Percentiles rank a stretch among this genome's conserved stretches.
These are phyloP conservation scores for Peronospora destructor DNA, from an alignment of 352 stramenopile genomes.

Conservation along the genomic window DNA sequence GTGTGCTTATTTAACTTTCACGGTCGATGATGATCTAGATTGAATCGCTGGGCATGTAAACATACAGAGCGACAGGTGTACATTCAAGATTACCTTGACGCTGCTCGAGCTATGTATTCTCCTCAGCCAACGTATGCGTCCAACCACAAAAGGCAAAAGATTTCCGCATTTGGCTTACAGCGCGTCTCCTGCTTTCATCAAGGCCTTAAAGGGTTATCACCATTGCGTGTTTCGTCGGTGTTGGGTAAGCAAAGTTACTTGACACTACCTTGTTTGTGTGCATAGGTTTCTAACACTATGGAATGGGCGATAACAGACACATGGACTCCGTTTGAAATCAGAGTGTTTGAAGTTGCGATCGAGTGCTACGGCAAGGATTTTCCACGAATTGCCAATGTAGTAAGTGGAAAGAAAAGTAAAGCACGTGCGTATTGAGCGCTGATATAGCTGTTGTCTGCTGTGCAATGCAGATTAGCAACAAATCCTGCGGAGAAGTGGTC, in stretches of 20 bases:
- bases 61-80: slow-evolving; percentile 54
- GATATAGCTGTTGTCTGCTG: slow-evolving; percentile 2
- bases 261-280: background rate
- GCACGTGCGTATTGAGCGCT: slow-evolving; percentile 1
- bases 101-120: slow-evolving; percentile 46
- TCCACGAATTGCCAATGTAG: slow-evolving; percentile 54
- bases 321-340: slow-evolving; percentile 76
- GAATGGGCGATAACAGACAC: slow-evolving; percentile 31
- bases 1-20: slow-evolving; percentile 8
- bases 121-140: slow-evolving; percentile 28
- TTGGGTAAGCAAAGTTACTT: slow-evolving; percentile 27
- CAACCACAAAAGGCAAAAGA: slow-evolving; percentile 47
- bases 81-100: slow-evolving; percentile 61
- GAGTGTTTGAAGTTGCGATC: slow-evolving; percentile 79
- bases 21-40: background rate
- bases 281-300: background rate
- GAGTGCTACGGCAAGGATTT: slow-evolving; percentile 85
- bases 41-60: background rate
- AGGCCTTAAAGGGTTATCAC: slow-evolving; percentile 41
- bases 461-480: slow-evolving; percentile 45
- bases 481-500: slow-evolving; percentile 66
- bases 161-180: slow-evolving; percentile 50
- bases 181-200: slow-evolving; percentile 40
- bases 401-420: slow-evolving; percentile 19
- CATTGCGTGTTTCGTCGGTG: slow-evolving; percentile 38